phyloP scores from a whole-genome alignment of 768 basidiomycete genomes.

The Strobilomyces dryophilus region DNA sequence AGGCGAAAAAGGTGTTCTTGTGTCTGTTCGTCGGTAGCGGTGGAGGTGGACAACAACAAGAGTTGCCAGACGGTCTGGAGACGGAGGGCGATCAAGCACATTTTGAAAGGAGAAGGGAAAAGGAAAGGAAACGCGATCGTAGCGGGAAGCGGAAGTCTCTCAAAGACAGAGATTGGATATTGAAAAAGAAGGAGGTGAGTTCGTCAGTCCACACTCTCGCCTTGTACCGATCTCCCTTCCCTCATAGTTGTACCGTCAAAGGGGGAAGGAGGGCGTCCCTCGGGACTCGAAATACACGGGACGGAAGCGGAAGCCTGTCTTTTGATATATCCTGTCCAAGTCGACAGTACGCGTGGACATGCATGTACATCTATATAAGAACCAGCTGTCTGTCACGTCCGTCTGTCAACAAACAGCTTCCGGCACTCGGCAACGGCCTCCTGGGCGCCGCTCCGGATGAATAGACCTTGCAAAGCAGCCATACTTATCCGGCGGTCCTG shows the following conservation, averaged over 20 bases:
- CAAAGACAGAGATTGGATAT: constrained; percentile 88
- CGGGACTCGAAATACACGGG: constrained; percentile 87
- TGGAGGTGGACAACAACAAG: constrained; percentile 49
- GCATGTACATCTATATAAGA: constrained; percentile 5
- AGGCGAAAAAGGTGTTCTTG: constrained; percentile 91
- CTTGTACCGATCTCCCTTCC: constrained; percentile 1
- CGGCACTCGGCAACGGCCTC: constrained; percentile 51
- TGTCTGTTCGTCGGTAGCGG: constrained; percentile 89
- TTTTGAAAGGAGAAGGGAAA: constrained; percentile 78
- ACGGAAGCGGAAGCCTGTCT: constrained; percentile 76
- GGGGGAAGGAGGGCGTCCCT: constrained; percentile 84
- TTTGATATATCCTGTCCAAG: constrained; percentile 42
- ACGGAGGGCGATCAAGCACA: constrained; percentile 60
- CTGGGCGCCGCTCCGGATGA: constrained; percentile 69
- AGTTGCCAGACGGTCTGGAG: constrained; percentile 75
- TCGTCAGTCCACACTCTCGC: neutral
- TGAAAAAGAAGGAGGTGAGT: constrained; percentile 92
- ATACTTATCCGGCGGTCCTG: constrained; percentile 74
- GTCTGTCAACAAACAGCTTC: constrained; percentile 35
- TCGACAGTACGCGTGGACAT: neutral
- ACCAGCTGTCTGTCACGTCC: constrained; percentile 21
- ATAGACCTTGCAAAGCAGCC: constrained; percentile 93
- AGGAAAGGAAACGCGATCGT: constrained; percentile 52
- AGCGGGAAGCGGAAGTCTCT: constrained; percentile 65
- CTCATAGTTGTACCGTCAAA: constrained; percentile 69